Percentiles rank a stretch among this genome's conserved stretches.
Evolutionary conservation across 495 filamentous ascomycete genomes (phyloP).

Genomic region (Letharia columbiana): DNA sequence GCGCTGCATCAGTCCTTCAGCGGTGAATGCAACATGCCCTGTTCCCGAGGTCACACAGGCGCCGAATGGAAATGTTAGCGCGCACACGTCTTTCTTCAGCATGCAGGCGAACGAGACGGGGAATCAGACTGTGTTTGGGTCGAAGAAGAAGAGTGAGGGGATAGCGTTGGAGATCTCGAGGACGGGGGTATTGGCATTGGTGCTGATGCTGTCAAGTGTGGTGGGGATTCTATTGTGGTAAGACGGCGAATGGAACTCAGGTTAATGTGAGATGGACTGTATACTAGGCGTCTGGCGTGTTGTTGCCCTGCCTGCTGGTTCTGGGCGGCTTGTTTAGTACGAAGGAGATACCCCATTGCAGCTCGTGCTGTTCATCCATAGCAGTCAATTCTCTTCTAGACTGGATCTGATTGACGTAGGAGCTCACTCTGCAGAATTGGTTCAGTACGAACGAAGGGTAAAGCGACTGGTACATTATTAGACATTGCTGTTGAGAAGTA

Average conservation of each 20-base stretch:
- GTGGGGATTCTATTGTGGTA: not conserved
- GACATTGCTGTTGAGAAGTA: not conserved
- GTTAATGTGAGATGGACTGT: not conserved
- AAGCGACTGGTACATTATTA: not conserved
- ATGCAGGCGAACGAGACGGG: constrained; percentile 43
- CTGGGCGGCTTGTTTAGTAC: not conserved
- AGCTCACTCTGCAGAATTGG: not conserved
- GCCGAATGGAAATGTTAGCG: constrained; percentile 33
- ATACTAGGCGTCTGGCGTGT: not conserved
- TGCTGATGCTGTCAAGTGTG: constrained; percentile 4
- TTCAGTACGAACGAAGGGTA: not conserved
- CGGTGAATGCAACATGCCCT: constrained; percentile 40
- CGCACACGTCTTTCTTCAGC: constrained; percentile 52
- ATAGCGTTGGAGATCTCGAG: not conserved
- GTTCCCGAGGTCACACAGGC: constrained; percentile 48
- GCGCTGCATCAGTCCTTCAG: constrained; percentile 41
- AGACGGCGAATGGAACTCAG: not conserved
- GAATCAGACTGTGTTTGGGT: constrained; percentile 46
- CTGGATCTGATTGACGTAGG: not conserved
- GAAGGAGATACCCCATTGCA: not conserved
- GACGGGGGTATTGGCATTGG: not conserved
- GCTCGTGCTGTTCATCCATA: not conserved
- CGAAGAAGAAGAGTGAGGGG: constrained; percentile 17
- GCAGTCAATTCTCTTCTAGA: not conserved
- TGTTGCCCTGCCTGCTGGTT: not conserved